Base-by-base conservation (phyloP, 805 yeast species). In the Lachancea mirantina region DNA sequence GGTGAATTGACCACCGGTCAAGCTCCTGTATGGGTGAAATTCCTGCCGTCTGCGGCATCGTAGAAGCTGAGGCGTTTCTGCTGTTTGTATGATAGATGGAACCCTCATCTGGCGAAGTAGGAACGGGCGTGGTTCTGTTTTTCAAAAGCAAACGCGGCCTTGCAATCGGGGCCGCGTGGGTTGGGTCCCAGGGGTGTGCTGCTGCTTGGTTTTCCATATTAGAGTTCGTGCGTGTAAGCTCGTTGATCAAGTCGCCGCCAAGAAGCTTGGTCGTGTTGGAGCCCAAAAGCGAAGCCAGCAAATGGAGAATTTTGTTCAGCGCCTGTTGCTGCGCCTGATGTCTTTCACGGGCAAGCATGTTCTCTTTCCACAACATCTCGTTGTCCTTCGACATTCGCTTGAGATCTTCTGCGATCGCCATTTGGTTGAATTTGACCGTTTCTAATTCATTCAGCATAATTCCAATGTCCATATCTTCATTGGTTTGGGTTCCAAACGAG, bases 281-380 rank as follows among this genome's bases (percentile, higher is more conserved):
- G 6, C 41, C 41, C 31, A 34, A 30, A 25, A 89, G 71, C 5
- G 88, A 74, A 2, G 96, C 94, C 48, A 92, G 65, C 45, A 92
- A 89, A 46, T 92, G 74, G 47, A 92, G 61, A 31, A 92, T 89
- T 42, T 84, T 81, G 43, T 87, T 94, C 35, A 92, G 66, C 14
- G 95, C 84, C 41, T 83, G 89, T 24, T 89, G 77, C 54, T 92
- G 97, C 20, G 78, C 70, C 47, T 80, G 75, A 56, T 88, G 84
- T 42, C 88, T 73, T 54, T 89, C 96, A 34, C 96, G 68, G 5
- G 89, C 79, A 37, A 77, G 62, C 52, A 70, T 78, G 49, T 85
- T 80, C 52, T 92, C 97, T 40, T 80, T 78, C 98, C 98, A 92
- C 27, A 92, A 61, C 48, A 84, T 58, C 53, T 84, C 89, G 60